Conservation (phyloP, 2,329 filamentous ascomycete genomes). For the Cercospora zeina region DNA sequence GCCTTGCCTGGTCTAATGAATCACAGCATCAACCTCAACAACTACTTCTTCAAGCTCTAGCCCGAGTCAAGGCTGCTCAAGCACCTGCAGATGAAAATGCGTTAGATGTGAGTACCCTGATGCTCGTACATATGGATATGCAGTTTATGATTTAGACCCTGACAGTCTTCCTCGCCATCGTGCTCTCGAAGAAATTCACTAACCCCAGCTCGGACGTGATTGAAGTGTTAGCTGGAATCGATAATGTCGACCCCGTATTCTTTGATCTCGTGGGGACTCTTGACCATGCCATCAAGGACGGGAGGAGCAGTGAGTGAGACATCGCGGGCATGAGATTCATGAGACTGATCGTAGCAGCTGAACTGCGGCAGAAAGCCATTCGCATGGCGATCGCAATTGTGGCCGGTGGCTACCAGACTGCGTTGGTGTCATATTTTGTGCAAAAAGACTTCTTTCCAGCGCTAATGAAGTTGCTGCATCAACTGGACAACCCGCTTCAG, state of each 20-base stretch:
- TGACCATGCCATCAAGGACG: constrained; percentile 79
- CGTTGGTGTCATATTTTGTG: constrained; percentile 89
- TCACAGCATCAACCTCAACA: constrained; percentile 66
- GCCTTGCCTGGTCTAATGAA: constrained; percentile 8
- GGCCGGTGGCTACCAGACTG: constrained; percentile 93
- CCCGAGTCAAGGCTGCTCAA: constrained; percentile 62
- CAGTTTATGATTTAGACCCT: constrained; percentile 69
- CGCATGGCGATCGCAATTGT: constrained; percentile 79
- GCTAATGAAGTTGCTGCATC: constrained; percentile 91
- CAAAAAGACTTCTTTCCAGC: constrained; percentile 92
- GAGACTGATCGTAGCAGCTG: constrained; percentile 53
- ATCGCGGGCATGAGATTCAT: background rate
- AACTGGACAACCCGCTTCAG: constrained; percentile 64
- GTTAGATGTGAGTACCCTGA: constrained; percentile 67
- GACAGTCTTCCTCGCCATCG: constrained; percentile 78
- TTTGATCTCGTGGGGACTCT: constrained; percentile 82
- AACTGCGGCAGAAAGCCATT: constrained; percentile 75
- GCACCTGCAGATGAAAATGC: constrained; percentile 72
- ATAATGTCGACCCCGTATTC: constrained; percentile 83
- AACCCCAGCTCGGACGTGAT: constrained; percentile 97
- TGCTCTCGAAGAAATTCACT: constrained; percentile 86
- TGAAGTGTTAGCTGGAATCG: constrained; percentile 80
- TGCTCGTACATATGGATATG: constrained; percentile 14
- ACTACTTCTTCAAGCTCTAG: constrained; percentile 73
- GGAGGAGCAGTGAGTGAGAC: constrained; percentile 61